phyloP scores from a whole-genome alignment of 2,329 filamentous ascomycete genomes.

The Cucurbitaria berberidis region DNA sequence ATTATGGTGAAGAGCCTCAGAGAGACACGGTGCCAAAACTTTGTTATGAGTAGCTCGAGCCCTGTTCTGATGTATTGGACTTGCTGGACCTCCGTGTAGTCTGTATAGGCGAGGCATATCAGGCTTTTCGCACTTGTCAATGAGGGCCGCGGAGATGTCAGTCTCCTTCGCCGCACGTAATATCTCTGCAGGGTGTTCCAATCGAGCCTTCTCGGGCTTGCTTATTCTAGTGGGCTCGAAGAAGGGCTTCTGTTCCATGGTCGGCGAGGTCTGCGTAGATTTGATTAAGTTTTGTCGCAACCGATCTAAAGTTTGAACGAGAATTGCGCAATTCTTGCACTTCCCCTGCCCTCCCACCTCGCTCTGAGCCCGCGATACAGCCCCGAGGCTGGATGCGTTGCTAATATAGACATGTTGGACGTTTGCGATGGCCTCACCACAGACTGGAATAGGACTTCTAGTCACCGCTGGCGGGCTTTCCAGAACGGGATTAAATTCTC shows the following conservation, averaged over 20 bases:
- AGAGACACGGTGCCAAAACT: background rate
- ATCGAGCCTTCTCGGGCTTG: background rate
- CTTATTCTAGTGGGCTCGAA: background rate
- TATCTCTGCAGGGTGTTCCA: too few species aligned
- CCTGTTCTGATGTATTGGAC: background rate
- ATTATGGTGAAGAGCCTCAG: background rate
- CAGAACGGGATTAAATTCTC: background rate
- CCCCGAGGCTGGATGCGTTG: background rate
- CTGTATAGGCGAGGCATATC: background rate
- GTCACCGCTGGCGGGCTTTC: background rate
- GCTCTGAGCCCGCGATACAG: background rate
- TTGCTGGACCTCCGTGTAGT: background rate
- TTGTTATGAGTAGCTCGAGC: too few species aligned
- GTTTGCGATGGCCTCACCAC: slow-evolving; percentile 17
- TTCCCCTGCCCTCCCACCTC: slow-evolving; percentile 14
- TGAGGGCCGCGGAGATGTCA: background rate
- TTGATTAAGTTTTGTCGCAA: slow-evolving; percentile 25
- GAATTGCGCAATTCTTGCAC: slow-evolving; percentile 34
- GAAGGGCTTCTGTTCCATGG: background rate
- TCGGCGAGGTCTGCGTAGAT: slow-evolving; percentile 1
- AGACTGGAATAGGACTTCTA: slow-evolving; percentile 16
- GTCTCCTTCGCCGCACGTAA: background rate
- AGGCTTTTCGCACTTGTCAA: background rate
- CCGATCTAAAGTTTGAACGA: slow-evolving; percentile 30
- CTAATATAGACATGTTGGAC: slow-evolving; percentile 27